Percentiles rank a stretch among this genome's conserved stretches.
phyloP scores from a whole-genome alignment of 495 filamentous ascomycete genomes.

The Talaromyces proteolyticus region DNA sequence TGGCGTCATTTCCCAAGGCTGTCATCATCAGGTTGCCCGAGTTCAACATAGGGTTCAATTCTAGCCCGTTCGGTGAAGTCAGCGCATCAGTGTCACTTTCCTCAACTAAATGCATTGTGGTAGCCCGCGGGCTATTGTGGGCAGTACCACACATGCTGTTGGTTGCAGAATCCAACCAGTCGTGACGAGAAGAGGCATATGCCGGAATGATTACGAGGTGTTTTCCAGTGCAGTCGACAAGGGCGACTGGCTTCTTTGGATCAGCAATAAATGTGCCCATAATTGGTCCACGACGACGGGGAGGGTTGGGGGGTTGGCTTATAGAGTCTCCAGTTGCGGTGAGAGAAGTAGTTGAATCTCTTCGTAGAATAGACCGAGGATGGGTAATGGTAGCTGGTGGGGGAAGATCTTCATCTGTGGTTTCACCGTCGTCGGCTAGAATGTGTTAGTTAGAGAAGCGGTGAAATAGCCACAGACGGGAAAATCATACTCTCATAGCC shows the following conservation, averaged over 20 bases:
- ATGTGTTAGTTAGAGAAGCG: conserved; percentile 45
- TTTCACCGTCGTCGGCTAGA: conserved; percentile 73
- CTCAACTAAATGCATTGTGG: conserved; percentile 41
- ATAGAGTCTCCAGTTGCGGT: conserved; percentile 35
- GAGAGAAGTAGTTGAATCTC: conserved; percentile 43
- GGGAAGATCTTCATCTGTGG: conserved; percentile 75
- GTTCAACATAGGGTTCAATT: conserved; percentile 55
- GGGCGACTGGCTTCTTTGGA: conserved; percentile 64
- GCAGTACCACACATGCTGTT: conserved; percentile 47
- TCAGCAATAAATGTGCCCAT: conserved; percentile 48
- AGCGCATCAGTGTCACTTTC: conserved; percentile 47
- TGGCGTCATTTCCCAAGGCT: conserved; percentile 50
- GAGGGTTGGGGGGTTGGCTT: conserved; percentile 41
- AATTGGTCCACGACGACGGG: conserved; percentile 50
- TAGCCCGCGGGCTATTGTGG: conserved; percentile 47
- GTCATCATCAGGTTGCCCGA: conserved; percentile 76
- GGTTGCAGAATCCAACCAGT: conserved; percentile 41
- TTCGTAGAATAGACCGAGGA: conserved; percentile 50
- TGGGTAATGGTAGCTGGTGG: conserved; percentile 48
- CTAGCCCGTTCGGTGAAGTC: conserved; percentile 36
- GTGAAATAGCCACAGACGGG: conserved; percentile 8
- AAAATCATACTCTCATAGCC: conserved; percentile 68
- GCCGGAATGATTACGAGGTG: conserved; percentile 63
- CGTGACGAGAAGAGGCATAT: conserved; percentile 40
- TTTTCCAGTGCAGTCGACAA: conserved; percentile 64